These are phyloP conservation scores for Coemansia sp. DNA, from an alignment of 371 early-diverging fungal species.

Conservation along the genomic window DNA sequence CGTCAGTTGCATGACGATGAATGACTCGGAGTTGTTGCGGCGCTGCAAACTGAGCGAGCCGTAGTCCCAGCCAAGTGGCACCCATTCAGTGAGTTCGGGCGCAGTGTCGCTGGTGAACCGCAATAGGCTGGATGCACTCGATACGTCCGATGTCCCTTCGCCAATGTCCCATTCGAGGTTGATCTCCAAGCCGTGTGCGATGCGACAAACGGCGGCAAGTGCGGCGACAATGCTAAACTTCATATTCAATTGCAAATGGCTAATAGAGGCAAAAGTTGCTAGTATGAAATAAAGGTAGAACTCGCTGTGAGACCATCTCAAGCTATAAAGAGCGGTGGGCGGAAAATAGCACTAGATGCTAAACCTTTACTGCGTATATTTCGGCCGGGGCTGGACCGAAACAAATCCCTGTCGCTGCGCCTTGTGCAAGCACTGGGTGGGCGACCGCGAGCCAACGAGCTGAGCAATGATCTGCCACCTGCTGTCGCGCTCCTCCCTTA, in stretches of 20 bases:
- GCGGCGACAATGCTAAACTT: too few relatives aligned
- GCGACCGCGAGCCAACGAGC: not conserved
- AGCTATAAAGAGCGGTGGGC: too few relatives aligned
- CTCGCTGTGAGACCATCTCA: too few relatives aligned
- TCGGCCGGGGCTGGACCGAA: too few relatives aligned
- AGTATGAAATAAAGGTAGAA: too few relatives aligned
- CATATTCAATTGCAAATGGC: too few relatives aligned
- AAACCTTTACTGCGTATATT: too few relatives aligned
- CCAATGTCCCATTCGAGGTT: constrained; percentile 35
- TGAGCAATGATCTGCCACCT: not conserved
- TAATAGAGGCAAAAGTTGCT: too few relatives aligned
- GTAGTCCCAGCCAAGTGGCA: constrained; percentile 30
- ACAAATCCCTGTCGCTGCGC: too few relatives aligned
- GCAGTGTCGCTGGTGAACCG: constrained; percentile 38
- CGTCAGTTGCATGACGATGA: constrained; percentile 32
- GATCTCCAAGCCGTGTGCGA: too few relatives aligned
- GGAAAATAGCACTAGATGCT: too few relatives aligned
- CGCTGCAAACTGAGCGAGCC: constrained; percentile 38
- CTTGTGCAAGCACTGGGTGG: not conserved
- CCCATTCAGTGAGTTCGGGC: constrained; percentile 40
- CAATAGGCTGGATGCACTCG: constrained; percentile 33
- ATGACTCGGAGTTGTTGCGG: constrained; percentile 10
- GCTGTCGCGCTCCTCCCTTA: not conserved
- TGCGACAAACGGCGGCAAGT: too few relatives aligned
- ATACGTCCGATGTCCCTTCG: constrained; percentile 10